Percentiles rank a stretch among this genome's conserved stretches.
Conservation (phyloP, 2,329 filamentous ascomycete genomes). For the Blumeria hordei region DNA sequence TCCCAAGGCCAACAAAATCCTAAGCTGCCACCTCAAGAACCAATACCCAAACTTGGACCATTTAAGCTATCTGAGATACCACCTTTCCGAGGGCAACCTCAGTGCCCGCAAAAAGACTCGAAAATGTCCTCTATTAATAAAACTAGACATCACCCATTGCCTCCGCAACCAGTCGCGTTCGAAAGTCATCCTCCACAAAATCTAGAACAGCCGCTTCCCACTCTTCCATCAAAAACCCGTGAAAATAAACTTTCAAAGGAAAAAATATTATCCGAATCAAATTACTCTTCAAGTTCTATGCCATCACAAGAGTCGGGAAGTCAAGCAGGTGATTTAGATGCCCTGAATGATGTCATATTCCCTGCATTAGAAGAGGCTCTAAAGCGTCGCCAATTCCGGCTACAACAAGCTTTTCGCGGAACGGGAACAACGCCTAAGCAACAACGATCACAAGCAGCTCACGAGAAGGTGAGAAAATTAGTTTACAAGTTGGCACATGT, state of each 20-base stretch:
- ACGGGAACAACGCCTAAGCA: constrained; percentile 29
- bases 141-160: constrained; percentile 11
- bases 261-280: constrained; percentile 8
- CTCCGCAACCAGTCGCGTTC: constrained; percentile 5
- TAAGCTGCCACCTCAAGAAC: constrained; percentile 14
- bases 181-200: constrained; percentile 13
- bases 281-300: constrained; percentile 23
- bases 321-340: constrained; percentile 50
- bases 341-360: constrained; percentile 73
- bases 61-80: constrained; percentile 17
- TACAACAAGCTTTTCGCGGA: constrained; percentile 18
- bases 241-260: constrained; percentile 14
- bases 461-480: constrained; percentile 60
- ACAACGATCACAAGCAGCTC: constrained; percentile 44
- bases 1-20: constrained; percentile 3
- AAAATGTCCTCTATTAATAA: constrained; percentile 11
- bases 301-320: constrained; percentile 31
- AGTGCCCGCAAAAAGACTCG: constrained; percentile 12
- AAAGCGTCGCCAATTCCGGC: constrained; percentile 44
- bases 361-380: constrained; percentile 81
- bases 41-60: constrained; percentile 15
- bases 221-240: constrained; percentile 14
- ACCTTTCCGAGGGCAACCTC: constrained; percentile 13
- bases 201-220: constrained; percentile 11
- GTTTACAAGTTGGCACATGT: constrained; percentile 63